A percentile compares a stretch with the other conserved stretches of the same genome.
These are phyloP conservation scores for Bipolaris gigantea DNA, from an alignment of 2,329 filamentous ascomycete genomes.

Conservation along the genomic window DNA sequence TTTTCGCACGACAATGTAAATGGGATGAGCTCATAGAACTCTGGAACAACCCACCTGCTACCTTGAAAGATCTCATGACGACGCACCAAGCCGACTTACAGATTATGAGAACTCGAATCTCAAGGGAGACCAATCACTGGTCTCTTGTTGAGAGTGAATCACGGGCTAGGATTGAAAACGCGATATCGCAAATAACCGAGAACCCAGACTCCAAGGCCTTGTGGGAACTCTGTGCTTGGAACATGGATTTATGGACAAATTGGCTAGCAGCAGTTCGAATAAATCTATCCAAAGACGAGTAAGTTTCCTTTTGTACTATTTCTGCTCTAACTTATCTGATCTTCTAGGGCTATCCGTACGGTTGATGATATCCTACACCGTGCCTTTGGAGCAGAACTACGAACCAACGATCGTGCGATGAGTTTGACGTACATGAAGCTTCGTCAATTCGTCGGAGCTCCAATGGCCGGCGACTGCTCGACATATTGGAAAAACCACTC, in stretches of 20 bases:
- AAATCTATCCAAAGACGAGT: slow-evolving; percentile 15
- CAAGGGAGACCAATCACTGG: slow-evolving; percentile 18
- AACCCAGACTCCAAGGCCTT: slow-evolving; percentile 7
- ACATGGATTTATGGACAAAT: slow-evolving; percentile 24
- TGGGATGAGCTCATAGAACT: slow-evolving; percentile 30
- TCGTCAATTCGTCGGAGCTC: slow-evolving; percentile 8
- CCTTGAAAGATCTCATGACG: slow-evolving; percentile 21
- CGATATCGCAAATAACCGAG: slow-evolving; percentile 4
- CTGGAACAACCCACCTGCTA: slow-evolving; percentile 24
- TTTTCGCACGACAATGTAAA: slow-evolving; percentile 32
- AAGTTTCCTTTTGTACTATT: background rate
- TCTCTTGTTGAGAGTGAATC: slow-evolving; percentile 22
- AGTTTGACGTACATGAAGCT: slow-evolving; percentile 21
- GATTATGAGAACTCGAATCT: slow-evolving; percentile 19
- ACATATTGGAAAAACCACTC: slow-evolving; percentile 28
- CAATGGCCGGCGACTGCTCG: slow-evolving; percentile 22
- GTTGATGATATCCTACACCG: slow-evolving; percentile 12
- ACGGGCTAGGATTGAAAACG: slow-evolving; percentile 16
- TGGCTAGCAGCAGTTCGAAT: slow-evolving; percentile 18
- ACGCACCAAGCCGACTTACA: slow-evolving; percentile 30
- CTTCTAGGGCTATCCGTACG: slow-evolving; percentile 7
- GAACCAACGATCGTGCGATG: slow-evolving; percentile 19
- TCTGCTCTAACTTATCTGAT: background rate
- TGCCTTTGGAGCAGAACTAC: slow-evolving; percentile 14
- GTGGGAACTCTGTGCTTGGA: slow-evolving; percentile 21